Evolutionary conservation across 192 early-diverging fungal species (phyloP), one percentile per base, ranked within the genome.

Genomic region (Diversispora epigaea): DNA sequence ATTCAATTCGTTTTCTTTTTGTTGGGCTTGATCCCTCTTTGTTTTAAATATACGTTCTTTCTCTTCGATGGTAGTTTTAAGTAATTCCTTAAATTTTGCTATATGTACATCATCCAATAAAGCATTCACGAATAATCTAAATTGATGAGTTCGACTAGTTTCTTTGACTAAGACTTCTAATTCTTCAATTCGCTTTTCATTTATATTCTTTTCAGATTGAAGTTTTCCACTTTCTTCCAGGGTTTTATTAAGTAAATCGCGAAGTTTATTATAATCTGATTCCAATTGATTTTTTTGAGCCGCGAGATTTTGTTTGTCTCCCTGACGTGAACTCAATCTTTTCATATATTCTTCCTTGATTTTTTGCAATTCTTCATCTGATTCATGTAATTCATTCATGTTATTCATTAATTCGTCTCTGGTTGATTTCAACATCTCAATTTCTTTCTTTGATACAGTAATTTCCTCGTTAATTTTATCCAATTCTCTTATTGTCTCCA

Each of bases 321-420:
- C 75, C 50, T 84, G 84, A 10, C 81, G 77, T 21, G 77, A 70
- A 49, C 63, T 77, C 3, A 77, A 39, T 43, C 76, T 79, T 22
- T 75, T 74, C 5, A 78, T 73, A 22, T 82, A 79, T 57, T 86
- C 86, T 6, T 82, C 78, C 8, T 88, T 73, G 84, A 92, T 82
- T 45, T 75, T 75, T 46, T 85, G 63, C 32, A 94, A 82, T 19
- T 91, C 89, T 54, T 84, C 82, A 75, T 91, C 90, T 2, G 88
- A 84, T 68, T 92, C 88, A 60, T 25, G n/a, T 32, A 11, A 60
- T 17, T 60, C 57, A 7, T 32, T 60, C 57, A 60, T 60, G 4
- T 25, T 21, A 60, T 60, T 60, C 25, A 32, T 14, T 60, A 60
- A 22, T 32, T 22, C 21, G 4, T 54, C 50, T 54, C 10, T 17